phyloP scores from a whole-genome alignment of 1,284 basidiomycete genomes.

The Ceratobasidium sp. region DNA sequence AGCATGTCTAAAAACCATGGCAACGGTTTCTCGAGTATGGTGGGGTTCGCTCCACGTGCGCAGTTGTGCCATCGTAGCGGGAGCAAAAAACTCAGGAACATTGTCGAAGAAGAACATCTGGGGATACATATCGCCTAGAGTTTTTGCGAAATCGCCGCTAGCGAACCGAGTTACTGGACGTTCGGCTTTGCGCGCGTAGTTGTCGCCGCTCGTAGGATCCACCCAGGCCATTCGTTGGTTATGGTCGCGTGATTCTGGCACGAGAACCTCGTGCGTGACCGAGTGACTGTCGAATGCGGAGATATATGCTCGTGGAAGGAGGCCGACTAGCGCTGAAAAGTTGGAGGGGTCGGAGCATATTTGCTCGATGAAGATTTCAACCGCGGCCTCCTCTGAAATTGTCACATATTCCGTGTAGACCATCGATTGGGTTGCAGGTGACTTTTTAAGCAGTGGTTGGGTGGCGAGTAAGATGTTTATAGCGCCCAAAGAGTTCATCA shows the following conservation, averaged over 20 bases:
- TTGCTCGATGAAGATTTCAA: background rate
- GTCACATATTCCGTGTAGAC: background rate
- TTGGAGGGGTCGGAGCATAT: slow-evolving; percentile 9
- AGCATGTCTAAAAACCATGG: background rate
- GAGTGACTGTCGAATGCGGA: slow-evolving; percentile 3
- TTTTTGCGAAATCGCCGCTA: background rate
- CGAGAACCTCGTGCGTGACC: background rate
- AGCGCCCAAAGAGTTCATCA: background rate
- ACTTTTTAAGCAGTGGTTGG: slow-evolving; percentile 7
- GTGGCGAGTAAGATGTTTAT: slow-evolving; percentile 10
- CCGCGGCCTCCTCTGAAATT: background rate
- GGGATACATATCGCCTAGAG: background rate
- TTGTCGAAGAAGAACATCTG: slow-evolving; percentile 8
- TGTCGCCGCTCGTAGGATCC: slow-evolving; percentile 19
- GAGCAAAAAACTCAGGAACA: background rate
- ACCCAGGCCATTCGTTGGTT: slow-evolving; percentile 22
- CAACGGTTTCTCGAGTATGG: background rate
- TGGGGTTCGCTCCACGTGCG: background rate
- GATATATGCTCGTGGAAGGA: slow-evolving; percentile 13
- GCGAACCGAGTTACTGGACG: background rate
- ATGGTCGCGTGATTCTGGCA: background rate
- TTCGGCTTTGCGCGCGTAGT: background rate
- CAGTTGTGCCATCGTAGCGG: background rate
- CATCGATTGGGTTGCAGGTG: slow-evolving; percentile 1
- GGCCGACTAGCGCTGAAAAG: background rate